phyloP scores from a whole-genome alignment of 257 asterid genomes.

The Capsicum chinense region DNA sequence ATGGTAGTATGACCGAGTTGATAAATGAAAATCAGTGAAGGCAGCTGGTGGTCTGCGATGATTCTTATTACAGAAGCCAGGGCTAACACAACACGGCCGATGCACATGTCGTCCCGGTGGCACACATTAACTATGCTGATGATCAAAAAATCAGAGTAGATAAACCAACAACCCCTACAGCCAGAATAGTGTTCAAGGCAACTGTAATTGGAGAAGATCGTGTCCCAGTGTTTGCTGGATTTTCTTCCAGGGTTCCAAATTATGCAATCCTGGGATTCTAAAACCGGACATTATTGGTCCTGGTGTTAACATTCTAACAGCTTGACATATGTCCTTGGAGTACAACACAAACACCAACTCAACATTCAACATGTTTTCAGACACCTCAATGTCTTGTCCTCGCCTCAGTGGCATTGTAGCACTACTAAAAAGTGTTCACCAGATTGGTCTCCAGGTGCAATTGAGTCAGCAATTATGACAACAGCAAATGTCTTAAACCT shows the following conservation, averaged over 20 bases:
- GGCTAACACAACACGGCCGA: constrained; percentile 30
- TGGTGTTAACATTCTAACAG: constrained; percentile 43
- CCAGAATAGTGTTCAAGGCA: constrained; percentile 39
- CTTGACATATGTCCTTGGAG: constrained; percentile 33
- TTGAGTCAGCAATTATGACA: constrained; percentile 48
- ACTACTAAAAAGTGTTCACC: constrained; percentile 40
- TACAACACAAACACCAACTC: not conserved
- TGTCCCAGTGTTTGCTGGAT: constrained; percentile 39
- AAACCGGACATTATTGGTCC: constrained; percentile 49
- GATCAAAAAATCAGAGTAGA: constrained; percentile 39
- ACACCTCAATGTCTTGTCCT: constrained; percentile 52
- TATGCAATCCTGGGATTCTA: constrained; percentile 32
- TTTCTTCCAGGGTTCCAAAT: constrained; percentile 48
- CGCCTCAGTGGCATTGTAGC: constrained; percentile 47
- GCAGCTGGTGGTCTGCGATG: constrained; percentile 50
- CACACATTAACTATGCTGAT: constrained; percentile 35
- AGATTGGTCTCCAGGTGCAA: constrained; percentile 47
- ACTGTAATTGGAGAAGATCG: constrained; percentile 33
- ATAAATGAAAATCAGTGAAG: constrained; percentile 38
- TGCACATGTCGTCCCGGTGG: constrained; percentile 38
- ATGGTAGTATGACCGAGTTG: not conserved
- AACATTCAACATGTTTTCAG: constrained; percentile 35
- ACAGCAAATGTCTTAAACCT: constrained; percentile 28
- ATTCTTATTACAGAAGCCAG: constrained; percentile 15
- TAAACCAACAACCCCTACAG: constrained; percentile 29